A percentile compares a stretch with the other conserved stretches of the same genome.
These are phyloP conservation scores for Dicorynia guianensis DNA, from an alignment of 306 rosid species.

Conservation along the genomic window DNA sequence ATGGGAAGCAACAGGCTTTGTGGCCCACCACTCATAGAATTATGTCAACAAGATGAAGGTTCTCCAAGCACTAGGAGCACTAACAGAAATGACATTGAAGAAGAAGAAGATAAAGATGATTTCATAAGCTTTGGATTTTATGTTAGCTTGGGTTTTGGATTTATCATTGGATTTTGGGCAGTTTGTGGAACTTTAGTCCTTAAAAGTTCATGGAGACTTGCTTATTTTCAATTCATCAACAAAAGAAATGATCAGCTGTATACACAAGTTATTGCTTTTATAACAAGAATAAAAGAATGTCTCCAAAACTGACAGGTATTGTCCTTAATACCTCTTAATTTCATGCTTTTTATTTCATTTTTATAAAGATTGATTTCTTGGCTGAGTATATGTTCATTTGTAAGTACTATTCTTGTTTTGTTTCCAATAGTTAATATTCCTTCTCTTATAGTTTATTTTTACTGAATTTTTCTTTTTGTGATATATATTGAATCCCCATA, in stretches of 20 bases:
- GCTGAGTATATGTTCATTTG: too few species aligned
- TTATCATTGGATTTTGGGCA: slow-evolving; percentile 45
- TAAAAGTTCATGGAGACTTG: slow-evolving; percentile 35
- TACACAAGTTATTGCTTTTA: background rate
- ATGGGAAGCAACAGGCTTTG: slow-evolving; percentile 39
- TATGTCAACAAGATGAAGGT: background rate
- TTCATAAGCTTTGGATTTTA: slow-evolving; percentile 31
- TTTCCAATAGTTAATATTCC: too few species aligned
- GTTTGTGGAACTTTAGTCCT: slow-evolving; percentile 36
- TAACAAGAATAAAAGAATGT: background rate
- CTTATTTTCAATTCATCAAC: slow-evolving; percentile 38
- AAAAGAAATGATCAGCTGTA: slow-evolving; percentile 24
- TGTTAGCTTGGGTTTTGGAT: slow-evolving; percentile 18
- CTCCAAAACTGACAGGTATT: background rate
- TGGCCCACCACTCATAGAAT: slow-evolving; percentile 32
- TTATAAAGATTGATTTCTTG: too few species aligned
- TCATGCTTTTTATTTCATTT: too few species aligned
- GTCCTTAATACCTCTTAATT: too few species aligned
- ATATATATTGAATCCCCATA: too few species aligned
- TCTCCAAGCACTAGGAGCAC: background rate
- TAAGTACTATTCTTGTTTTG: too few species aligned
- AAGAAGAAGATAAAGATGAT: background rate
- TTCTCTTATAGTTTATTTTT: too few species aligned
- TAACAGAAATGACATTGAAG: background rate
- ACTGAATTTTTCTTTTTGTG: too few species aligned